phyloP scores from a whole-genome alignment of 768 basidiomycete genomes.

The Kwoniella sp. region DNA sequence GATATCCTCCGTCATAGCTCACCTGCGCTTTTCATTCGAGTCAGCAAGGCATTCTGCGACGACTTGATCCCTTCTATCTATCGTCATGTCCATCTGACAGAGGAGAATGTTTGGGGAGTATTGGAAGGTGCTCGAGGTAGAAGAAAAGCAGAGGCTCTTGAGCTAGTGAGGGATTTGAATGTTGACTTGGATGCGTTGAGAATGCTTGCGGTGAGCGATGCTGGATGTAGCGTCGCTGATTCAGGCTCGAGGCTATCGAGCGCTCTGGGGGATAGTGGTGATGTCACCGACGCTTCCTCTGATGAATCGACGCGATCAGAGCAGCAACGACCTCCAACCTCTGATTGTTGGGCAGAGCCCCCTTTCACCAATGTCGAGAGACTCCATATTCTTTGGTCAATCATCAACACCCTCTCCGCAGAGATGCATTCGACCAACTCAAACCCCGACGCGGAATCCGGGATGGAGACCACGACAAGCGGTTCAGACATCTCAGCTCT shows the following conservation, averaged over 20 bases:
- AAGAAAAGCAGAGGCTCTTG: conserved; percentile 11
- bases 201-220: neutral
- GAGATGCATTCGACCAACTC: neutral
- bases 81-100: neutral
- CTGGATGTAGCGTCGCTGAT: neutral
- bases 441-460: neutral
- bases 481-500: neutral
- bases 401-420: neutral
- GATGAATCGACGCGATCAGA: too few relatives aligned
- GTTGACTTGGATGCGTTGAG: neutral
- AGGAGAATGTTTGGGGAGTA: neutral
- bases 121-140: neutral
- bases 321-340: too few relatives aligned
- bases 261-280: too few relatives aligned
- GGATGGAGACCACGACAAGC: neutral
- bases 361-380: conserved; percentile 5
- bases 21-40: neutral
- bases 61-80: conserved; percentile 6
- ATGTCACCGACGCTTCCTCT: too few relatives aligned
- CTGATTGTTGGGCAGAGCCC: neutral
- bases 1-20: neutral
- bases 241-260: too few relatives aligned
- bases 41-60: conserved; percentile 8
- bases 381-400: conserved; percentile 3
- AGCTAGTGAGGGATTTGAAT: neutral